phyloP scores from a whole-genome alignment of 2,329 filamentous ascomycete genomes.

The Trichoderma sp. region DNA sequence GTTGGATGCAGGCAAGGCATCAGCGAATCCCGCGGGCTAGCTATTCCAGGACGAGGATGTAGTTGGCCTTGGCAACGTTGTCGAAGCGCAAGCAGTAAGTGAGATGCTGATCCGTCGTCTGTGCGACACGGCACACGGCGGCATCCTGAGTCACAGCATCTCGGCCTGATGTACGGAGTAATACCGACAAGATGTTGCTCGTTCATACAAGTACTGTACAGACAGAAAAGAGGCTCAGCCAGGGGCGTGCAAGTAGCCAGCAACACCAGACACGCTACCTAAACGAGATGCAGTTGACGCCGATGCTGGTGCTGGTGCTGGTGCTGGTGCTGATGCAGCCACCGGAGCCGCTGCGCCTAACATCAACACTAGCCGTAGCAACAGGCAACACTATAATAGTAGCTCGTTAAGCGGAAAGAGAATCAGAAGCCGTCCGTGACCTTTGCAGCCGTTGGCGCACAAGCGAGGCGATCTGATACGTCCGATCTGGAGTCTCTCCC shows the following conservation, averaged over 20 bases:
- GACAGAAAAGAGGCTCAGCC: neutral
- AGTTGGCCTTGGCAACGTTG: constrained; percentile 7
- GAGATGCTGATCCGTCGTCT: neutral
- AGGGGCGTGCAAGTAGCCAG: neutral
- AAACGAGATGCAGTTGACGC: no score
- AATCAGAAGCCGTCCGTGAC: neutral
- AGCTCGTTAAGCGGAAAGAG: neutral
- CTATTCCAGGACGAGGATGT: neutral
- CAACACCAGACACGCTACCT: neutral
- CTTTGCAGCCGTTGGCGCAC: constrained; percentile 6
- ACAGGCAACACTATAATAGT: neutral
- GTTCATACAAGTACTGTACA: neutral
- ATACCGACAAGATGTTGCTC: neutral
- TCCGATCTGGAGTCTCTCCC: constrained; percentile 1
- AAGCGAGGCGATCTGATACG: constrained; percentile 8
- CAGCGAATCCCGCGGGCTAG: neutral
- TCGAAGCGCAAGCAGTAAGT: neutral
- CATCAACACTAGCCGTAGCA: neutral
- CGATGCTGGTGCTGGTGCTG: neutral
- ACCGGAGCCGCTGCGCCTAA: neutral
- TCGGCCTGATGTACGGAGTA: constrained; percentile 1
- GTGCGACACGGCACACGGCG: neutral
- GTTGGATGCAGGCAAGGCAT: neutral
- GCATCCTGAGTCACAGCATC: constrained; percentile 1
- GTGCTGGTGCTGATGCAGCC: neutral